These are phyloP conservation scores for Gracilaria caudata DNA, from an alignment of 23 red algal species.

Conservation along the genomic window DNA sequence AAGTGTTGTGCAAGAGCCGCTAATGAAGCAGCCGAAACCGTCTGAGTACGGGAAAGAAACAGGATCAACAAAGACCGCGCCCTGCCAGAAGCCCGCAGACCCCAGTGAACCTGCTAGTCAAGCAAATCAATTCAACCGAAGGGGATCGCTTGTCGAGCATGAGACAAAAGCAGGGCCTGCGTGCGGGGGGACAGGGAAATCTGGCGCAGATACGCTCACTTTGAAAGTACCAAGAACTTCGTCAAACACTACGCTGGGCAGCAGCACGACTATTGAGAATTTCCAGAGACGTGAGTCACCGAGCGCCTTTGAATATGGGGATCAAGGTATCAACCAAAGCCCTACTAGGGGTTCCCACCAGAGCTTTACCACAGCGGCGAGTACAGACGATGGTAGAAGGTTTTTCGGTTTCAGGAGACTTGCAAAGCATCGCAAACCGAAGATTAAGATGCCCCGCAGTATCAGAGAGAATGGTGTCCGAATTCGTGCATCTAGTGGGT, in stretches of 20 bases:
- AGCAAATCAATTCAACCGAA: neutral
- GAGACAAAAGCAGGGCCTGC: neutral
- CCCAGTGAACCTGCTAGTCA: neutral
- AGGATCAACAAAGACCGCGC: no score
- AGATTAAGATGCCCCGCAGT: constrained; percentile 52
- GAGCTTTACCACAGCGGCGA: neutral
- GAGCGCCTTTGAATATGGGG: constrained; percentile 21
- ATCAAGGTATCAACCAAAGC: neutral
- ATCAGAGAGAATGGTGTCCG: constrained; percentile 39
- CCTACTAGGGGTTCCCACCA: neutral
- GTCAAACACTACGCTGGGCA: neutral
- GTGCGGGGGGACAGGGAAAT: neutral
- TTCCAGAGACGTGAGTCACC: constrained; percentile 23
- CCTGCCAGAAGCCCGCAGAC: no score
- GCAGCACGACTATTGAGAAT: neutral
- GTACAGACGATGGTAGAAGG: neutral
- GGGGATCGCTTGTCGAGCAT: no score
- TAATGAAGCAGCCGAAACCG: no score
- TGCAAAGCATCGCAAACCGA: constrained; percentile 30
- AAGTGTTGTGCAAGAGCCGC: no score
- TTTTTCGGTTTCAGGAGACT: constrained; percentile 14
- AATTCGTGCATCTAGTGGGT: constrained; percentile 25
- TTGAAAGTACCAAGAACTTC: neutral
- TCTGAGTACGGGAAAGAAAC: no score
- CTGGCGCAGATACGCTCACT: neutral